These are phyloP conservation scores for Pyricularia pennisetigena DNA, from an alignment of 2,329 filamentous ascomycete genomes.

Conservation along the genomic window DNA sequence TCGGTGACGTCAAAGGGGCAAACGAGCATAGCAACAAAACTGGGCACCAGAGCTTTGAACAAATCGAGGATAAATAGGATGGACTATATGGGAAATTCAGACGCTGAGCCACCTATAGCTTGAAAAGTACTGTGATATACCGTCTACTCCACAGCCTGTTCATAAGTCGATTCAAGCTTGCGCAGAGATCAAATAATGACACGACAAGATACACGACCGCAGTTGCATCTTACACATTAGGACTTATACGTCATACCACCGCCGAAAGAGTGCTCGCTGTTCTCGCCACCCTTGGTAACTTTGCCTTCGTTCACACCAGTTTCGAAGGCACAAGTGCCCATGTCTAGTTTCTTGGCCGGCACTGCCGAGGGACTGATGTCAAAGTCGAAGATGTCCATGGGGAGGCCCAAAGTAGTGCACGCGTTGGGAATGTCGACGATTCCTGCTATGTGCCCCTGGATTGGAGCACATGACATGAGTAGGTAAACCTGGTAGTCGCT, in stretches of 20 bases:
- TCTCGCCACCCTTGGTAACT: slow-evolving; percentile 31
- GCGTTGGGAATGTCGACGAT: slow-evolving; percentile 88
- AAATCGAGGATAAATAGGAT: slow-evolving; percentile 9
- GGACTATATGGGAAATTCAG: not conserved
- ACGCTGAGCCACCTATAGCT: not conserved
- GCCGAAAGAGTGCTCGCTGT: slow-evolving; percentile 38
- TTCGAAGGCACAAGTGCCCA: slow-evolving; percentile 62
- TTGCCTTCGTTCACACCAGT: slow-evolving; percentile 33
- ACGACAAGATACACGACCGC: not conserved
- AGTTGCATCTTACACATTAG: not conserved
- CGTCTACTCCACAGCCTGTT: not conserved
- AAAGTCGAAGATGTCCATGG: slow-evolving; percentile 93
- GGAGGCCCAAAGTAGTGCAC: slow-evolving; percentile 79
- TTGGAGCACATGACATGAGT: slow-evolving; percentile 72
- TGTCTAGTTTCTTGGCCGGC: slow-evolving; percentile 42
- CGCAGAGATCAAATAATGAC: not conserved
- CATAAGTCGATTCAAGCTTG: not conserved
- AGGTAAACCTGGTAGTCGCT: slow-evolving; percentile 74
- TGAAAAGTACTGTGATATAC: not conserved
- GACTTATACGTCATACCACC: slow-evolving; percentile 40
- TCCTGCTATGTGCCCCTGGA: slow-evolving; percentile 81
- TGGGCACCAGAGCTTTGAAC: slow-evolving; percentile 39
- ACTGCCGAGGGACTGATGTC: slow-evolving; percentile 62
- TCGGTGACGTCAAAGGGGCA: slow-evolving; percentile 42
- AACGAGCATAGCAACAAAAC: slow-evolving; percentile 48